Base-by-base conservation (phyloP, 257 asterid genomes). In the Fraxinus americana region DNA sequence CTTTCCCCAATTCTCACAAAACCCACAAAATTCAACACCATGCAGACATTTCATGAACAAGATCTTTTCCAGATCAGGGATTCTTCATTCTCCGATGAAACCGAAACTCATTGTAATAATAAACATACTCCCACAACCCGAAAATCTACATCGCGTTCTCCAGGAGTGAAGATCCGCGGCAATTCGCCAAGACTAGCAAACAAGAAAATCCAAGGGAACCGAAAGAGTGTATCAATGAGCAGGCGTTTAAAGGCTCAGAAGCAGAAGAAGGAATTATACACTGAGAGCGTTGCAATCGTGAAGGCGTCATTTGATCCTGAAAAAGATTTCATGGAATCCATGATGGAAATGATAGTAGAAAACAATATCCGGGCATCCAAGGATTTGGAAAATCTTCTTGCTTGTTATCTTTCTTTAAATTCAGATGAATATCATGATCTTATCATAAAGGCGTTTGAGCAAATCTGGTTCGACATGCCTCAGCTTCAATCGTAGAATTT, bases 331-430 rank as follows among this genome's bases (percentile, higher is more conserved):
- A 85, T 86, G 74, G 99, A 94, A 0, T 94, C 99, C 0, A 94
- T 94, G 99, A 77, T 88, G 90, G 99, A 92, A 78, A 94, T 94
- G 99, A 87, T 94, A 2, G 88, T 87, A 68, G 98, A 94, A 84
- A 94, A 94, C 59, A 89, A 91, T 54, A 92, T 92, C 4, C 83
- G 80, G 77, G 85, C 83, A 19, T 87, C 98, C 0, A 91, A 86
- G 82, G 98, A 92, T 8, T 78, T 94, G 74, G 98, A 92, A 80
- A 90, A 94, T 1, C 94, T 94, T 77, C 96, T 94, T 74, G 96
- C 98, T 72, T 92, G 98, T 65, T 94, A 91, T 71, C 96, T 94
- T 34, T 89, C 99, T 0, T 77, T 94, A 61, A 94, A 94, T 78
- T 86, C 93, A 2, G 83, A 87, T 83, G 94, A 87, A 74, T 94